phyloP scores from a whole-genome alignment of 495 filamentous ascomycete genomes.

The Podospora pseudoanserina region DNA sequence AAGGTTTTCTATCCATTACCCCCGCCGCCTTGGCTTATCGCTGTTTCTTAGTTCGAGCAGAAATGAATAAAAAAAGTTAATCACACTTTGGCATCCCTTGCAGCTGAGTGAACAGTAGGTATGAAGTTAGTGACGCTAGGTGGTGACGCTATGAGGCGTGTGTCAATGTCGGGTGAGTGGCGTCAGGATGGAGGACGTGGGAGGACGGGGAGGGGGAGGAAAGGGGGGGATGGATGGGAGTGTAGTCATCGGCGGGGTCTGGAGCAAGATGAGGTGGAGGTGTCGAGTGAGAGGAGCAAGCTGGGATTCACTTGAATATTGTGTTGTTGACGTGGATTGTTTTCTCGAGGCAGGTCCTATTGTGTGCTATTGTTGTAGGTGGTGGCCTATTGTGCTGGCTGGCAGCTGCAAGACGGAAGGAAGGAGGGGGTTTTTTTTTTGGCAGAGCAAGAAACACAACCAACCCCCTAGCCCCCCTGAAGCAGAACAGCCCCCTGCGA shows the following conservation, averaged over 20 bases:
- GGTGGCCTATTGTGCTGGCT: too few species aligned
- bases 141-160: too few species aligned
- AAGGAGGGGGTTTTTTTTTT: background rate
- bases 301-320: background rate
- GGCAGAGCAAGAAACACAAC: background rate
- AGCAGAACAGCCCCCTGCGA: background rate
- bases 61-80: constrained; percentile 14
- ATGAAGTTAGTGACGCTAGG: too few species aligned
- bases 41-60: constrained; percentile 20
- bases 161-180: background rate
- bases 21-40: constrained; percentile 19
- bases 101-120: background rate
- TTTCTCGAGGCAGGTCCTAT: background rate
- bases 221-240: background rate
- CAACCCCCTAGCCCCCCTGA: background rate
- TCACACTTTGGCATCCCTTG: constrained; percentile 1
- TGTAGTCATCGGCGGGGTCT: background rate
- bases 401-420: background rate
- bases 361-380: background rate
- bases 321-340: background rate
- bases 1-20: constrained; percentile 13
- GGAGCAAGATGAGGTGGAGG: background rate
- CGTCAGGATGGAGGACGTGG: background rate
- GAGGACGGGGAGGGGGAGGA: too few species aligned
- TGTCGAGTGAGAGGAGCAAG: too few species aligned